Evolutionary conservation across 192 early-diverging fungal genomes (phyloP).

Genomic region (Backusella morwellensis): DNA sequence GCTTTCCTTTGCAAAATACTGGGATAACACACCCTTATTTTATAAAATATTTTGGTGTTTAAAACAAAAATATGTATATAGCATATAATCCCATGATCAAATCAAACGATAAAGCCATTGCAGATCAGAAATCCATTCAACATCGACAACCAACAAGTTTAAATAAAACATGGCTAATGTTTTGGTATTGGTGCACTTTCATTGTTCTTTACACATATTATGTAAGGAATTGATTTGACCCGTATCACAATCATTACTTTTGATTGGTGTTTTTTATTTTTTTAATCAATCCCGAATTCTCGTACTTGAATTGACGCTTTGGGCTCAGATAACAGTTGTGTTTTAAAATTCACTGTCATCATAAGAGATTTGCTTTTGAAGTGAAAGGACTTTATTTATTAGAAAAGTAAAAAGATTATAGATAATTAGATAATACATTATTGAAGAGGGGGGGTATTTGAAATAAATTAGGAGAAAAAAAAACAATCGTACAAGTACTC

Average conservation of each 20-base stretch:
- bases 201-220: not conserved
- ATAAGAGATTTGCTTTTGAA: not conserved
- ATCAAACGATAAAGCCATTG: no score
- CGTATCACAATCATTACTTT: not conserved
- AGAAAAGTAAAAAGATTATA: not conserved
- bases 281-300: not conserved
- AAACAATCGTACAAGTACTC: not conserved
- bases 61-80: no score
- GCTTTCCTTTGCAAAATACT: no score
- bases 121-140: no score
- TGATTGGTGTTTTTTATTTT: not conserved
- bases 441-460: not conserved
- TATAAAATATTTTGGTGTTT: no score
- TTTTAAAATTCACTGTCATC: no score
- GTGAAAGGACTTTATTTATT: not conserved
- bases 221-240: not conserved
- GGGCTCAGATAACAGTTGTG: not conserved
- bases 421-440: not conserved
- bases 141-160: no score
- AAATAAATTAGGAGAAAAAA: not conserved
- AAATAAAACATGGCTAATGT: no score
- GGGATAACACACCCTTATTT: no score
- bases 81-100: no score
- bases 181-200: no score
- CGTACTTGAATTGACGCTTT: not conserved